Evolutionary conservation across 768 basidiomycete genomes (phyloP), one percentile per base, ranked within the genome.

Genomic region (Butyriboletus loyo): DNA sequence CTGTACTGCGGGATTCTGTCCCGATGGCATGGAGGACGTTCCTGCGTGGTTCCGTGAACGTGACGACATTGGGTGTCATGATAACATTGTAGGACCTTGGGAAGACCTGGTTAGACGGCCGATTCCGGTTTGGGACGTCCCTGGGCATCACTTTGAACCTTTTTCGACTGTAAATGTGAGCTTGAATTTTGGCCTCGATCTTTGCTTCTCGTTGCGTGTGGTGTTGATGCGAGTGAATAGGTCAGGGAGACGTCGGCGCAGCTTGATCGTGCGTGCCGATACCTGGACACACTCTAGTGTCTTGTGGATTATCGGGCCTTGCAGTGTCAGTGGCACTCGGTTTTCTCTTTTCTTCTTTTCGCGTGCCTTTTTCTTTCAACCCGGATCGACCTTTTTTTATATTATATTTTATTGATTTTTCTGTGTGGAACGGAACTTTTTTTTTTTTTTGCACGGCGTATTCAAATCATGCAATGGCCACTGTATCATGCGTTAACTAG

Each of bases 141-240:
- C 85, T 0, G 87, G 87, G 0, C 67, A 87, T 63, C 87, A 89
- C 56, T 87, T 88, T 54, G 65, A 77, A 56, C 72, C 78, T 0
- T 88, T 89, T 62, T 70, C 76, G 41, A 53, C 66, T 9, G 53
- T 57, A 9, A 77, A 84, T 61, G 87, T 87, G 52, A 58, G 80
- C n/a, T n/a, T n/a, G n/a, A n/a, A n/a, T n/a, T n/a, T n/a, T n/a
- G n/a, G n/a, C n/a, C n/a, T n/a, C n/a, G n/a, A n/a, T 65, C 21
- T 15, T 30, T 36, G 4, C 7, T 6, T n/a, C 14, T 25, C 11
- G 4, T 17, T 19, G 9, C 4, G 19, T 38, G 24, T 0, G 17
- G 14, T 38, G 22, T 54, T 59, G 38, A 56, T 14, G n/a, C 0
- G 19, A 1, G 6, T 21, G 40, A 1, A 11, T 51, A 66, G 66